phyloP scores from a whole-genome alignment of 1,284 basidiomycete species.

The Apiotrichum siamense region DNA sequence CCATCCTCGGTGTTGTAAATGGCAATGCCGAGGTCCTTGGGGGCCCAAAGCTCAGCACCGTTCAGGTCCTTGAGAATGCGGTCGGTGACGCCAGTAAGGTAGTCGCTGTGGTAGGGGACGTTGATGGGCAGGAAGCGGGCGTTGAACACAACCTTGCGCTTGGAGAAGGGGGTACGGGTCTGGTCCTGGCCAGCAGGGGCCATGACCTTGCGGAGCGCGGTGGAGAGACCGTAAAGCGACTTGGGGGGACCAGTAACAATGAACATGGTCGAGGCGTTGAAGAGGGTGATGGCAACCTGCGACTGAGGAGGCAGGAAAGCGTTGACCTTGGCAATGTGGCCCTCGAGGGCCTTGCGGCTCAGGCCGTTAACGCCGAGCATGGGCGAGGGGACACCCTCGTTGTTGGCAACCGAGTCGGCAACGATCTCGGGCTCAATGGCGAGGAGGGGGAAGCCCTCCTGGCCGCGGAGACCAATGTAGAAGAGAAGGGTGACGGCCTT shows the following conservation, averaged over 20 bases:
- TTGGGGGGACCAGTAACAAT: conserved; percentile 90
- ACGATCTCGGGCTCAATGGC: conserved; percentile 83
- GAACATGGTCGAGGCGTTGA: conserved; percentile 85
- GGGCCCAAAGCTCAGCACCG: conserved; percentile 73
- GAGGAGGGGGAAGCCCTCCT: conserved; percentile 90
- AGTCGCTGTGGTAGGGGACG: conserved; percentile 90
- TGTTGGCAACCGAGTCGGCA: conserved; percentile 80
- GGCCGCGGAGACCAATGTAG: conserved; percentile 86
- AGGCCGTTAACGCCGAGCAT: conserved; percentile 91
- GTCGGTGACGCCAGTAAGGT: conserved; percentile 70
- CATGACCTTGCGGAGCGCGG: conserved; percentile 78
- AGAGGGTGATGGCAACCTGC: conserved; percentile 75
- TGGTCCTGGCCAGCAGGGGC: conserved; percentile 85
- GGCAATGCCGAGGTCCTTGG: conserved; percentile 67
- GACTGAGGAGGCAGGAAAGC: conserved; percentile 72
- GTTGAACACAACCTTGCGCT: conserved; percentile 89
- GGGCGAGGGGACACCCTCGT: conserved; percentile 86
- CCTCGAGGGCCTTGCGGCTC: conserved; percentile 67
- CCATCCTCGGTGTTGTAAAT: conserved; percentile 91
- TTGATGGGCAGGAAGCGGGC: conserved; percentile 89
- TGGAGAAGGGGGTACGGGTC: conserved; percentile 86
- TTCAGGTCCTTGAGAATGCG: conserved; percentile 67
- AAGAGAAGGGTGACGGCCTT: conserved; percentile 89
- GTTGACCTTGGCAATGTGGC: conserved; percentile 83
- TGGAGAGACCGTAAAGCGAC: conserved; percentile 89